Evolutionary conservation across 257 asterid genomes (phyloP).

Genomic region (Striga asiatica): DNA sequence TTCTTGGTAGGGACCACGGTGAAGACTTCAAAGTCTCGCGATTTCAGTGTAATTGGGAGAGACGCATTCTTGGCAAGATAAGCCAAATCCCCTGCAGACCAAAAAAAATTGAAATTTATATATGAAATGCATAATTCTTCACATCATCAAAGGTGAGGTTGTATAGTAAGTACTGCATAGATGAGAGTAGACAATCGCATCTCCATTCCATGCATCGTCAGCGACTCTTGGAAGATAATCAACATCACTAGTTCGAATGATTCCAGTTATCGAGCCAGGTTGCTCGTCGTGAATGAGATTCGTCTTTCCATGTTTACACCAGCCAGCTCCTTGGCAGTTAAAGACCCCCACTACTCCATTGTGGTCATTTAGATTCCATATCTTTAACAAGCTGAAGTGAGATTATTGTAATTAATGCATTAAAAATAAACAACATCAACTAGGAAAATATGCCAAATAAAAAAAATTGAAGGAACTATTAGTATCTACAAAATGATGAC

Average conservation of each 20-base stretch:
- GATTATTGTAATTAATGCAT: background rate
- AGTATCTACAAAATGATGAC: background rate
- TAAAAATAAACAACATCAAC: background rate
- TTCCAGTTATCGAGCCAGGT: constrained; percentile 58
- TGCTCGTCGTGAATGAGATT: constrained; percentile 66
- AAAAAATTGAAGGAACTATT: background rate
- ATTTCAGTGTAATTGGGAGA: constrained; percentile 50
- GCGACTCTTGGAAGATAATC: constrained; percentile 62
- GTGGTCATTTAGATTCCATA: constrained; percentile 72
- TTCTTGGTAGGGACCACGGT: constrained; percentile 51
- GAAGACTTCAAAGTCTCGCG: constrained; percentile 66
- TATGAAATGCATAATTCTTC: background rate
- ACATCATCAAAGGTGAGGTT: background rate
- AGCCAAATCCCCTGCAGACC: constrained; percentile 54
- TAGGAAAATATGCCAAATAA: background rate
- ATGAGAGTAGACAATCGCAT: constrained; percentile 52
- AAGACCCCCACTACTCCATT: constrained; percentile 65
- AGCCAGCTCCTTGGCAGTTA: constrained; percentile 85
- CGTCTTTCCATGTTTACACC: constrained; percentile 58
- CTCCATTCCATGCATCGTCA: constrained; percentile 54
- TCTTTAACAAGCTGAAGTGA: constrained; percentile 54
- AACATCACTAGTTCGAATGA: constrained; percentile 55
- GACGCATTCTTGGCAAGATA: constrained; percentile 49
- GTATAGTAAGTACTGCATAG: constrained; percentile 32
- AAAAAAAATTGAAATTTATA: background rate